A percentile compares a stretch with the other conserved stretches of the same genome.
Evolutionary conservation across 306 rosid genomes (phyloP).

Genomic region (Acacia melanoxylon): DNA sequence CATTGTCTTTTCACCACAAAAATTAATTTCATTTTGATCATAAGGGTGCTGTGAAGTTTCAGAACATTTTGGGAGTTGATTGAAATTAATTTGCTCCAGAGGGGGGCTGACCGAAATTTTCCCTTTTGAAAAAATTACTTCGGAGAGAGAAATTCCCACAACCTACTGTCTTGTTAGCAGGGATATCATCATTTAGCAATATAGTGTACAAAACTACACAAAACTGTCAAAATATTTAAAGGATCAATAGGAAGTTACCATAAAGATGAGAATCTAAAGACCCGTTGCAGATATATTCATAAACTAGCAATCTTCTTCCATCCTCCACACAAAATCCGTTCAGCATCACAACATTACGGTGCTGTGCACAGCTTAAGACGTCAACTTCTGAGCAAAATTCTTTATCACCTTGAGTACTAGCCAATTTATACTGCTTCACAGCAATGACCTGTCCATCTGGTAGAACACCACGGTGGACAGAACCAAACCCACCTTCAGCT

Average conservation of each 20-base stretch:
- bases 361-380: constrained; percentile 95
- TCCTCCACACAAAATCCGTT: constrained; percentile 89
- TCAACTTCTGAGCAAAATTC: constrained; percentile 98
- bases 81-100: no score
- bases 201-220: neutral
- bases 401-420: constrained; percentile 91
- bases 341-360: constrained; percentile 93
- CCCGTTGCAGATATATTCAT: constrained; percentile 92
- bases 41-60: no score
- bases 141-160: neutral
- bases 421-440: constrained; percentile 86
- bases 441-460: constrained; percentile 81
- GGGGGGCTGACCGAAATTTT: no score
- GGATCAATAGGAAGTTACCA: constrained; percentile 46
- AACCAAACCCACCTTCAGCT: constrained; percentile 99
- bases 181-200: constrained; percentile 13
- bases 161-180: neutral
- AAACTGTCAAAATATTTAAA: constrained; percentile 12
- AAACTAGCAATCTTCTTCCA: constrained; percentile 88
- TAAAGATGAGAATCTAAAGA: constrained; percentile 90
- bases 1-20: no score
- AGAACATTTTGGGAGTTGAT: no score
- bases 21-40: no score
- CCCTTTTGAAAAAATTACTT: neutral
- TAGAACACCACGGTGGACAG: constrained; percentile 82